These are phyloP conservation scores for Arthroderma uncinatum DNA, from an alignment of 2,329 filamentous ascomycete genomes.

Conservation along the genomic window DNA sequence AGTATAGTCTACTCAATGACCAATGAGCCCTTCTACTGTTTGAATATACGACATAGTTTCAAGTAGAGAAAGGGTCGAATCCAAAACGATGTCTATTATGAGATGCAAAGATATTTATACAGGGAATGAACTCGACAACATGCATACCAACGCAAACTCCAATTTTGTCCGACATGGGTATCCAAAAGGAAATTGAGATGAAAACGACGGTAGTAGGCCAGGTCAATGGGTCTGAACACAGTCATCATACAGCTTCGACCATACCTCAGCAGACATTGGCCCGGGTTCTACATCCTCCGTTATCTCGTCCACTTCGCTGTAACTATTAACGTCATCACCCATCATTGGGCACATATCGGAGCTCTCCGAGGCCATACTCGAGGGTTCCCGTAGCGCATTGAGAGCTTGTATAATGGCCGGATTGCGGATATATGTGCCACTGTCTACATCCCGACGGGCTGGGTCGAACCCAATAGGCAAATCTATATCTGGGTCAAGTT, in stretches of 20 bases:
- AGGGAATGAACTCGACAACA: neutral
- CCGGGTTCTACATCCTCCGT: neutral
- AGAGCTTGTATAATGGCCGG: neutral
- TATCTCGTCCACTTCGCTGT: neutral
- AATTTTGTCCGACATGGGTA: neutral
- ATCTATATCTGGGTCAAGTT: neutral
- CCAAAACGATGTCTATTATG: neutral
- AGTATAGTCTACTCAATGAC: too few species aligned
- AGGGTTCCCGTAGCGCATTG: neutral
- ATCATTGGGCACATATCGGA: neutral
- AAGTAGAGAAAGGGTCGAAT: neutral
- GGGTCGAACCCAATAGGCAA: neutral
- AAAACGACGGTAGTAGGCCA: too few species aligned
- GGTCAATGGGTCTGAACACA: slow-evolving; percentile 7
- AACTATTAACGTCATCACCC: neutral
- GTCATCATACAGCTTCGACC: slow-evolving; percentile 12
- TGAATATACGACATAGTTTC: neutral
- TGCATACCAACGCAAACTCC: neutral
- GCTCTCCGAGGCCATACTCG: too few species aligned
- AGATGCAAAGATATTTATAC: neutral
- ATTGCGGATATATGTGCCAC: neutral
- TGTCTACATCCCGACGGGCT: neutral
- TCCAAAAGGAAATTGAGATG: neutral
- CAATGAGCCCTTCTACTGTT: too few species aligned
- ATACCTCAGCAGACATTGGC: slow-evolving; percentile 11